Evolutionary conservation across 306 rosid species (phyloP).

Genomic region (Rosa rugosa): DNA sequence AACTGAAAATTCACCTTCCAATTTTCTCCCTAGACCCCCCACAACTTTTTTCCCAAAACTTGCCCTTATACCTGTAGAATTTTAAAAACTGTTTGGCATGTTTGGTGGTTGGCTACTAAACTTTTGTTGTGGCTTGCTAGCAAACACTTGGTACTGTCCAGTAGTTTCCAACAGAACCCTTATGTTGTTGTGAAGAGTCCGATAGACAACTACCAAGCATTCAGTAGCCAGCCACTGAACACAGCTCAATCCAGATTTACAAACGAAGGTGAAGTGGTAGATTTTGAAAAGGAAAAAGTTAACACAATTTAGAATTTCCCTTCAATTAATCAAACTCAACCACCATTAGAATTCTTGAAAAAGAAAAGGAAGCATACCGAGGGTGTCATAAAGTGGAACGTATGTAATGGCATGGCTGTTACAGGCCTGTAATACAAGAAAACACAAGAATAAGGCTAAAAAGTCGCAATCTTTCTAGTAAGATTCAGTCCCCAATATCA

Average conservation of each 20-base stretch:
- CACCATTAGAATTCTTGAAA: background rate
- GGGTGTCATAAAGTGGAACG: constrained; percentile 88
- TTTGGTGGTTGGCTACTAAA: too few relatives aligned
- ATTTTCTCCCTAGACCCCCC: too few relatives aligned
- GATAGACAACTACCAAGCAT: background rate
- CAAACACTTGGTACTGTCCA: too few relatives aligned
- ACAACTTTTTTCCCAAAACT: too few relatives aligned
- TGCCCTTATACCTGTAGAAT: too few relatives aligned
- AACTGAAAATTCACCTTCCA: too few relatives aligned
- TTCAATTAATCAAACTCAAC: background rate
- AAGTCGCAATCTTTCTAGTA: background rate
- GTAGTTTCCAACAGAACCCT: too few relatives aligned
- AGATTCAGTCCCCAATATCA: background rate
- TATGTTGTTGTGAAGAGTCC: too few relatives aligned
- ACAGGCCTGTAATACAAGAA: constrained; percentile 64
- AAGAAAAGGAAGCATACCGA: constrained; percentile 45
- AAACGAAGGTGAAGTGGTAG: background rate
- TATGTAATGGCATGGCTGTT: constrained; percentile 64
- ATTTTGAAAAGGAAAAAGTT: background rate
- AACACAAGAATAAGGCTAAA: background rate
- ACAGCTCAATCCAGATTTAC: background rate
- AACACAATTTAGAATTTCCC: background rate
- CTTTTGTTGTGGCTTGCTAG: too few relatives aligned
- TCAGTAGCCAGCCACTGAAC: background rate
- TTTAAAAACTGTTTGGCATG: too few relatives aligned